Percentiles rank a stretch among this genome's conserved stretches.
phyloP scores from a whole-genome alignment of 441 rosid genomes.

The Adansonia madagascariensis region DNA sequence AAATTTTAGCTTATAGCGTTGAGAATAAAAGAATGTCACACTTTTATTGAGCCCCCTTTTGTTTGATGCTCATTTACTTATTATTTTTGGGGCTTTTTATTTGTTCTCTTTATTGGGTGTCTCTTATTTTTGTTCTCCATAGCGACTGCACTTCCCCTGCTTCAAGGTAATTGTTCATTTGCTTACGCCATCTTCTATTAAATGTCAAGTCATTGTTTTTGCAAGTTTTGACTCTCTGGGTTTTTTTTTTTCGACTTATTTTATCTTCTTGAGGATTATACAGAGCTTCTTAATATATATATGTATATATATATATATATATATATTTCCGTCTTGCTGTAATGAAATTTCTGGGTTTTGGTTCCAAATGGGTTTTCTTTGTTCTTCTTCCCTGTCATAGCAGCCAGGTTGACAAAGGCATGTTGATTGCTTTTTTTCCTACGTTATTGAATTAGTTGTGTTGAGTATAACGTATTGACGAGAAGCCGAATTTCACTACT shows the following conservation, averaged over 20 bases:
- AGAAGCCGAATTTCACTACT: not conserved
- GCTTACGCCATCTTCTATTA: slow-evolving; percentile 3
- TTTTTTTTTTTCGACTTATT: slow-evolving; percentile 1
- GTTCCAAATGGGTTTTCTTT: slow-evolving; percentile 26
- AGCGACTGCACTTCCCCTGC: slow-evolving; percentile 25
- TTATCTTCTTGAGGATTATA: slow-evolving; percentile 6
- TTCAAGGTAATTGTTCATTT: slow-evolving; percentile 35
- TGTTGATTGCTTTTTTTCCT: not conserved
- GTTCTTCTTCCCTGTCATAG: not conserved
- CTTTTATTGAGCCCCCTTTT: not conserved
- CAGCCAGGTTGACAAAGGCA: not conserved
- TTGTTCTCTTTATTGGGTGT: slow-evolving; percentile 15
- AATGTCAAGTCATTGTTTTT: slow-evolving; percentile 10
- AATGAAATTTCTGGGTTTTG: slow-evolving; percentile 18
- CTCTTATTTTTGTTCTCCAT: slow-evolving; percentile 10
- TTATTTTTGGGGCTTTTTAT: slow-evolving; percentile 31
- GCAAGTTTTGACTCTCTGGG: slow-evolving; percentile 20
- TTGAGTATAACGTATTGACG: not conserved
- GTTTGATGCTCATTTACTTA: slow-evolving; percentile 22
- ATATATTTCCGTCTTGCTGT: not conserved
- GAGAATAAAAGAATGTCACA: slow-evolving; percentile 15
- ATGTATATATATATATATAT: no score
- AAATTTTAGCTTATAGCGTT: not conserved
- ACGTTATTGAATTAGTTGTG: slow-evolving; percentile 8
- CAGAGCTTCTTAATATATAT: no score